Evolutionary conservation across 352 stramenopile genomes (phyloP).

Genomic region (Phytophthora syringae): DNA sequence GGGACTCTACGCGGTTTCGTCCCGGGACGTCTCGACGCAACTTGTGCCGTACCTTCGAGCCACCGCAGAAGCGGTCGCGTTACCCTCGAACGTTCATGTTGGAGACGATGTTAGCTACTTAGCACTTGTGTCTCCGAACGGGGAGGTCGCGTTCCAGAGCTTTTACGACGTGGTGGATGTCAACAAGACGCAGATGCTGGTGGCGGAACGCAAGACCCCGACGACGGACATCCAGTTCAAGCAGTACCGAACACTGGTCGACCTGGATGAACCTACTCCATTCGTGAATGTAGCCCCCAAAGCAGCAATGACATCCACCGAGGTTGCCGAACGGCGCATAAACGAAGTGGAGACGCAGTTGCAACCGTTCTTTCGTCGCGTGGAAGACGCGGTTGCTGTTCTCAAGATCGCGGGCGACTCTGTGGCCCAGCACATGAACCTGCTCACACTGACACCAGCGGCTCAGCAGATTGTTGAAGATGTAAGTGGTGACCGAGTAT

Average conservation of each 20-base stretch:
- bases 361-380: constrained; percentile 47
- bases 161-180: constrained; percentile 49
- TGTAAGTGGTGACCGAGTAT: constrained; percentile 19
- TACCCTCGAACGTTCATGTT: constrained; percentile 22
- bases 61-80: constrained; percentile 40
- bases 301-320: constrained; percentile 18
- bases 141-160: constrained; percentile 22
- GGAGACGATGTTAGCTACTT: constrained; percentile 46
- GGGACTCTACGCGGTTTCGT: constrained; percentile 66
- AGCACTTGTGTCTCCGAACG: constrained; percentile 42
- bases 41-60: constrained; percentile 62
- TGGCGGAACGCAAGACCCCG: constrained; percentile 32
- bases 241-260: constrained; percentile 51
- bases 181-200: constrained; percentile 38
- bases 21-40: constrained; percentile 38
- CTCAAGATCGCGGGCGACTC: constrained; percentile 24
- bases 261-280: constrained; percentile 50
- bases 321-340: constrained; percentile 44
- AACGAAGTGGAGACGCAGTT: constrained; percentile 59
- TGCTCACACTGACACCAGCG: constrained; percentile 36
- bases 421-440: constrained; percentile 44
- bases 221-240: constrained; percentile 31
- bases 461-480: constrained; percentile 21
- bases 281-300: constrained; percentile 34
- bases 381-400: constrained; percentile 48